A percentile compares a stretch with the other conserved stretches of the same genome.
These are phyloP conservation scores for Vitis hybrid DNA, from an alignment of 177 flowering plant species.

Conservation along the genomic window DNA sequence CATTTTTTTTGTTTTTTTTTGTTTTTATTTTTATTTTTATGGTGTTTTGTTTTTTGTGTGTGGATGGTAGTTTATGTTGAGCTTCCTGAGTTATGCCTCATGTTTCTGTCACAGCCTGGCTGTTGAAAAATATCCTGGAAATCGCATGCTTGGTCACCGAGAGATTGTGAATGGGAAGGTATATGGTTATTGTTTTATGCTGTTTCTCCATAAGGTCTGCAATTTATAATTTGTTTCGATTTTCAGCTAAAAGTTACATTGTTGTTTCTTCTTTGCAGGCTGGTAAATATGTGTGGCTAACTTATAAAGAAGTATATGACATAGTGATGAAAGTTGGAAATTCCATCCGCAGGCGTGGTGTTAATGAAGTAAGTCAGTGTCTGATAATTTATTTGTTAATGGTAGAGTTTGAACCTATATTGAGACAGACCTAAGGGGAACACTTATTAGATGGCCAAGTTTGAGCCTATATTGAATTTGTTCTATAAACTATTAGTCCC, in stretches of 20 bases:
- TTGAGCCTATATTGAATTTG: not conserved
- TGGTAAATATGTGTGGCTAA: slow-evolving; percentile 83
- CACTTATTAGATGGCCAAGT: not conserved
- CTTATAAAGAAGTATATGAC: slow-evolving; percentile 83
- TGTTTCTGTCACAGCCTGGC: slow-evolving; percentile 45
- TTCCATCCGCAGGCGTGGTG: slow-evolving; percentile 73
- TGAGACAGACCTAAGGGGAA: not conserved
- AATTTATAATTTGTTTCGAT: not conserved
- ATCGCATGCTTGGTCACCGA: slow-evolving; percentile 88
- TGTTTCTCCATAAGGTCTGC: too few species aligned
- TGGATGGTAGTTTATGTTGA: not conserved
- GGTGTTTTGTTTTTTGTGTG: not conserved
- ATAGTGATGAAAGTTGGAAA: slow-evolving; percentile 65
- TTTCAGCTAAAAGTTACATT: not conserved
- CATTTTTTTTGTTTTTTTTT: too few species aligned
- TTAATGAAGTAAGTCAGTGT: slow-evolving; percentile 46
- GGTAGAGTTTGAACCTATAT: not conserved
- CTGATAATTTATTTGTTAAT: not conserved
- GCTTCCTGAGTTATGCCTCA: not conserved
- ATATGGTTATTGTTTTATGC: not conserved
- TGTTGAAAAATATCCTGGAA: slow-evolving; percentile 76
- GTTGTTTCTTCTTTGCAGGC: slow-evolving; percentile 42
- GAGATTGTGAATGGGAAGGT: slow-evolving; percentile 77
- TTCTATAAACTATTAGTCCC: not conserved
- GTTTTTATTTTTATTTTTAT: not conserved